A percentile compares a stretch with the other conserved stretches of the same genome.
These are phyloP conservation scores for Platanthera zijinensis DNA, from an alignment of 106 monocot species.

Conservation along the genomic window DNA sequence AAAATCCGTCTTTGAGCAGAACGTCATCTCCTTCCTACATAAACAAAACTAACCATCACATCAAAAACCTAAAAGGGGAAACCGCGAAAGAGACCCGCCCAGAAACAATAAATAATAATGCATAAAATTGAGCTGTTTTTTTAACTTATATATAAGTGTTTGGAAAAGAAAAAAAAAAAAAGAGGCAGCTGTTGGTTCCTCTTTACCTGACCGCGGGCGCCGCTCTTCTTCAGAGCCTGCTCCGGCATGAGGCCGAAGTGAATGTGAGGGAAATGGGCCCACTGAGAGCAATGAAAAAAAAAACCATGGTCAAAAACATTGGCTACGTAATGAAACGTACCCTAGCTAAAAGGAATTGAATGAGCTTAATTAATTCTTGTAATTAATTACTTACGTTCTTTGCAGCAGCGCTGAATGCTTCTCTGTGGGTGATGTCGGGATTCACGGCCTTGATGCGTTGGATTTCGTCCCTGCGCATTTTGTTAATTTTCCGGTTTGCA, in stretches of 20 bases:
- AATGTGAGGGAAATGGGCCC: constrained; percentile 99
- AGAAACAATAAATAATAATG: background rate
- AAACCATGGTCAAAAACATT: background rate
- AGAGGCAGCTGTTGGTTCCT: background rate
- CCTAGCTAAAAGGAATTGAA: background rate
- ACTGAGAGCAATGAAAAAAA: constrained; percentile 25
- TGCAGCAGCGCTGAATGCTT: constrained; percentile 99
- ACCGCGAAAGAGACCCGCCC: constrained; percentile 6
- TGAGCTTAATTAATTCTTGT: too few species aligned
- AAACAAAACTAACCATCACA: constrained; percentile 10
- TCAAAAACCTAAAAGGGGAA: constrained; percentile 15
- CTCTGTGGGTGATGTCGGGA: constrained; percentile 97
- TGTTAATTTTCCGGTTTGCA: background rate
- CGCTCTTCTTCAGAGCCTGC: constrained; percentile 70
- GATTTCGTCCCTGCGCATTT: constrained; percentile 87
- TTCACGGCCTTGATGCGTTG: constrained; percentile 99
- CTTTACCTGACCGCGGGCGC: constrained; percentile 64
- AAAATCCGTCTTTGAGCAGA: constrained; percentile 83
- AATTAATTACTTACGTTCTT: constrained; percentile 61
- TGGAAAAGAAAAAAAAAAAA: background rate
- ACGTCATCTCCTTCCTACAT: constrained; percentile 49
- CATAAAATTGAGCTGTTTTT: background rate
- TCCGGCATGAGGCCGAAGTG: constrained; percentile 97
- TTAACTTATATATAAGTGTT: background rate
- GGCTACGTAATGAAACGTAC: background rate